A percentile compares a stretch with the other conserved stretches of the same genome.
These are phyloP conservation scores for Serendipita vermifera DNA, from an alignment of 768 basidiomycete genomes.

Conservation along the genomic window DNA sequence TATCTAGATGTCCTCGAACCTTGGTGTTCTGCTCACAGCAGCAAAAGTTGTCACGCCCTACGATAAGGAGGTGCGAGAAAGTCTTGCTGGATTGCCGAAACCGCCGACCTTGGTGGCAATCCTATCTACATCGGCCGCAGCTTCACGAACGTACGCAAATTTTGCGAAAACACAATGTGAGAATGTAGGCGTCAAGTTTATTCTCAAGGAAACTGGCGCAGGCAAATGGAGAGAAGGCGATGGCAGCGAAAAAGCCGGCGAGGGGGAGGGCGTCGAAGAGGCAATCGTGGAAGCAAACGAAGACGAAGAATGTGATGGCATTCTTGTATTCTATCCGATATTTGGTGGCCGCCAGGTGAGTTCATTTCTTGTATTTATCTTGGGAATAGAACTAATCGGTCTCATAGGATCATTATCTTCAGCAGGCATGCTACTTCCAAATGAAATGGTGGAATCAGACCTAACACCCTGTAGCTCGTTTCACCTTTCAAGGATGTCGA, in stretches of 20 bases:
- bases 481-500: constrained; percentile 97
- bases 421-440: constrained; percentile 46
- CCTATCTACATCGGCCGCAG: constrained; percentile 68
- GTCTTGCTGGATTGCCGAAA: constrained; percentile 27
- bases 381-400: not conserved
- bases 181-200: constrained; percentile 75
- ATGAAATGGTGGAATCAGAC: not conserved
- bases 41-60: constrained; percentile 62
- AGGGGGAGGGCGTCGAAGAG: constrained; percentile 88
- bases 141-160: constrained; percentile 72
- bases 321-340: constrained; percentile 24
- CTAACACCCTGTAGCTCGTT: constrained; percentile 46
- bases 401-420: constrained; percentile 83
- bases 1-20: not conserved
- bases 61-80: constrained; percentile 49
- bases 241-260: constrained; percentile 28
- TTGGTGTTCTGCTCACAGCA: constrained; percentile 60
- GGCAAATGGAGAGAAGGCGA: constrained; percentile 36
- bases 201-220: constrained; percentile 58
- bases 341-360: constrained; percentile 5
- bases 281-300: constrained; percentile 93
- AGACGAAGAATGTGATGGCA: constrained; percentile 72
- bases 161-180: constrained; percentile 89
- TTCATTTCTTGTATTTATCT: not conserved
- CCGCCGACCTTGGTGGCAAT: constrained; percentile 80